These are phyloP conservation scores for Porpolomopsis calyptriformis DNA, from an alignment of 768 basidiomycete genomes.

Conservation along the genomic window DNA sequence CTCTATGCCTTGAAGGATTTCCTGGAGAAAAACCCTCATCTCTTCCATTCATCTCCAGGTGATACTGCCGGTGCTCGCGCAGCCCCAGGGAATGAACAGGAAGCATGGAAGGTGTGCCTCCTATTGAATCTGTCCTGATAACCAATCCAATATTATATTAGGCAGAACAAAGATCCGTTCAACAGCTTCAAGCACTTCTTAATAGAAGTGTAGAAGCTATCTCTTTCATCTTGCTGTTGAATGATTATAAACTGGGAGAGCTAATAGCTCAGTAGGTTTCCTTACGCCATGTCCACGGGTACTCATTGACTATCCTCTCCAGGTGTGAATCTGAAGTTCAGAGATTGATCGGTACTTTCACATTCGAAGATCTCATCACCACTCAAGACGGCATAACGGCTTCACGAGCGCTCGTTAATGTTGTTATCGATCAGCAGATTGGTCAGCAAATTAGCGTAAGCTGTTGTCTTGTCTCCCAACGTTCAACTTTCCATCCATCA, in stretches of 20 bases:
- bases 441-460: constrained; percentile 90
- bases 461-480: constrained; percentile 6
- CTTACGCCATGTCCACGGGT: too few species aligned
- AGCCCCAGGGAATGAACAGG: constrained; percentile 58
- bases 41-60: constrained; percentile 72
- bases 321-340: constrained; percentile 72
- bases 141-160: constrained; percentile 21
- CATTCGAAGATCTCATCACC: constrained; percentile 82
- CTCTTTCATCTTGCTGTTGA: constrained; percentile 84
- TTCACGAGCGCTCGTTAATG: constrained; percentile 84
- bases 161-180: constrained; percentile 77
- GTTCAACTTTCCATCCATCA: constrained; percentile 8
- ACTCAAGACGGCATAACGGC: constrained; percentile 76
- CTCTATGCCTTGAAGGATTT: constrained; percentile 67
- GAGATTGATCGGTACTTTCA: constrained; percentile 54
- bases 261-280: constrained; percentile 73
- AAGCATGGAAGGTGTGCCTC: constrained; percentile 71
- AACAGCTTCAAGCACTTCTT: constrained; percentile 64
- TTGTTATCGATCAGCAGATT: constrained; percentile 96
- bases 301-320: too few species aligned
- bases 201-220: constrained; percentile 87
- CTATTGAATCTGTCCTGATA: background rate
- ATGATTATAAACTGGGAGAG: constrained; percentile 83
- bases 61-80: constrained; percentile 51
- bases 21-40: constrained; percentile 68